Evolutionary conservation across 2,329 filamentous ascomycete genomes (phyloP), one percentile per base, ranked within the genome.

Genomic region (Stagonosporopsis cucurbitacearum): DNA sequence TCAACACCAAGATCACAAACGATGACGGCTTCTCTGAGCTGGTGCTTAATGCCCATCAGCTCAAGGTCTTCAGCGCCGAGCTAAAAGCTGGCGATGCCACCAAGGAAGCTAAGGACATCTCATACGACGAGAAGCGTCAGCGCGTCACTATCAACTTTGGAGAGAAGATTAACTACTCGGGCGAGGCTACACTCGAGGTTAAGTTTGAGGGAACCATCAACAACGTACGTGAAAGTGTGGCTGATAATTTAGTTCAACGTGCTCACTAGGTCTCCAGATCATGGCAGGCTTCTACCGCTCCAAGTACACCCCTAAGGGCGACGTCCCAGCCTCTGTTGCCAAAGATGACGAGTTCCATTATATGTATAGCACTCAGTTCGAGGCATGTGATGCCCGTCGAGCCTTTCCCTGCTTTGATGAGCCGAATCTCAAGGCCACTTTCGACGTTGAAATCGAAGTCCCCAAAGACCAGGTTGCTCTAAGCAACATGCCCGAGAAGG

Each of bases 391-490:
- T 78, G 95, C 95, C 59, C 89, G 95, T 63, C 85, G 93, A 64
- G 94, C 95, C 8, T 97, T 99, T 79, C 95, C 95, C 43, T 99
- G 95, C 80, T 98, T 98, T 71, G 95, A 99, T 72, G 95, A 99
- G 80, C 95, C 95, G 37, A 96, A 96, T 70, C 84, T 98, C 62
- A 99, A 99, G 80, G 92, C 95, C 11, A 94, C 92, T 2, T 98
- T 97, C 71, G 93, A 97, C 75, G 90, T 99, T 57, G 85, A 92
- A 69, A 89, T 99, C 60, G 94, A 98, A 79, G 85, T 97, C 42
- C 94, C 95, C 15, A 88, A 89, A 42, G 91, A 94, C 64, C 89
- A 95, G 76, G 88, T 92, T 36, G 95, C 92, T 6, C 82, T 98
- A 41, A 96, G 91, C 80, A 98, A 98, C 79, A 98, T 97, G 94